A percentile compares a stretch with the other conserved stretches of the same genome.
These are phyloP conservation scores for Fraxinus sp. DNA, from an alignment of 305 asterid species.

Conservation along the genomic window DNA sequence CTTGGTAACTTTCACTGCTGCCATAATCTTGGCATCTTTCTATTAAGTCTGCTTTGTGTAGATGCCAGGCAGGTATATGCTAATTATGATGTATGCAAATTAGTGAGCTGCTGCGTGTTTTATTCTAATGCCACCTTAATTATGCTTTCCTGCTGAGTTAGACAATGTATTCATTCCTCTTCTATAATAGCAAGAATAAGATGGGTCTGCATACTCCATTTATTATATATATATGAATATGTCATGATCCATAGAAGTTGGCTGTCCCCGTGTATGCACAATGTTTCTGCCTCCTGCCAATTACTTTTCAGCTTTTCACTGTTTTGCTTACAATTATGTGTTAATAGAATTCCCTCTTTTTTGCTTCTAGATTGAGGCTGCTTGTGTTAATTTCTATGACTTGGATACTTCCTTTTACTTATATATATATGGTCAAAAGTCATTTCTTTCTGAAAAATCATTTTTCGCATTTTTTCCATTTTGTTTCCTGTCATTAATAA, in stretches of 20 bases:
- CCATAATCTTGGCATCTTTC: not conserved
- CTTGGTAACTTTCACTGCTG: not conserved
- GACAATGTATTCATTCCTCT: not conserved
- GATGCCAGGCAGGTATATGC: too few relatives aligned
- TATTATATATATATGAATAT: not conserved
- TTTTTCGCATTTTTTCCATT: not conserved
- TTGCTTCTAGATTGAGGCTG: not conserved
- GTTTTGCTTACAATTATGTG: not conserved
- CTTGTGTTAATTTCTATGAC: not conserved
- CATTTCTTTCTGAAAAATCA: not conserved
- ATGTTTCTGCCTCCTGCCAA: not conserved
- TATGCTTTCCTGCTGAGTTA: not conserved
- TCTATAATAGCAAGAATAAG: not conserved
- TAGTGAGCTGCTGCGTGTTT: not conserved
- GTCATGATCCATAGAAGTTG: not conserved
- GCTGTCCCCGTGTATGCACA: not conserved
- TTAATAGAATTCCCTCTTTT: not conserved
- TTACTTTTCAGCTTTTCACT: not conserved
- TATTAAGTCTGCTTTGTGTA: not conserved
- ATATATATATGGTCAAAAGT: not conserved
- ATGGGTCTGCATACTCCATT: not conserved
- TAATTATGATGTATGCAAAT: not conserved
- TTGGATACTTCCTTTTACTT: not conserved
- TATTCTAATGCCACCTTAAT: not conserved
- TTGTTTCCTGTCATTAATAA: not conserved